Evolutionary conservation across 352 stramenopile species (phyloP).

Genomic region (Globisporangium radiosum): DNA sequence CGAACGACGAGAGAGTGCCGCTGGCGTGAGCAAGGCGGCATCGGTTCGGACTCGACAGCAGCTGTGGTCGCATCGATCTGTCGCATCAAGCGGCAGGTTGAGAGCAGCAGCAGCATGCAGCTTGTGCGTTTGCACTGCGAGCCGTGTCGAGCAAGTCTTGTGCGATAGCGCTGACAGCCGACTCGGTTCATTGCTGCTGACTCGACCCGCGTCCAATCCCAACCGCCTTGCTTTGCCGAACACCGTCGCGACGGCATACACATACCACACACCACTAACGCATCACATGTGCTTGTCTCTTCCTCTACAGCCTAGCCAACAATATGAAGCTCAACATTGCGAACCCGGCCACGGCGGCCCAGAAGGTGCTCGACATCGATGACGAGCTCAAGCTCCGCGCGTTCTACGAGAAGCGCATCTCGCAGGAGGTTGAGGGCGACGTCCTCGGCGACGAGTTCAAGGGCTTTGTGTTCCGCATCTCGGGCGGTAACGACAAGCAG

Average conservation of each 20-base stretch:
- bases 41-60: neutral
- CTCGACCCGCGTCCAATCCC: no score
- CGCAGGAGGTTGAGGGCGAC: conserved; percentile 98
- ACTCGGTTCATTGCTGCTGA: neutral
- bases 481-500: conserved; percentile 99
- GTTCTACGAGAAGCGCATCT: conserved; percentile 99
- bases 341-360: conserved; percentile 95
- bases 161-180: no score
- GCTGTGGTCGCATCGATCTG: no score
- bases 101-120: neutral
- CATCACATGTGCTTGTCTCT: neutral
- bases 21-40: neutral
- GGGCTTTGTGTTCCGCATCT: conserved; percentile 98
- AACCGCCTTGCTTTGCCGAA: no score
- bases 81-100: neutral
- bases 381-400: conserved; percentile 99
- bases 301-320: conserved; percentile 26
- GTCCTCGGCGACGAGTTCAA: conserved; percentile 99
- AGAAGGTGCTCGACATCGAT: conserved; percentile 99
- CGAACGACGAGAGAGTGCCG: neutral
- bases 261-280: no score
- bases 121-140: no score
- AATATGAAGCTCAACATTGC: conserved; percentile 99
- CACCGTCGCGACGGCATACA: no score
- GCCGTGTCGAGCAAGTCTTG: no score